These are phyloP conservation scores for Phaeophleospora eucalypticola DNA, from an alignment of 2,329 filamentous ascomycete genomes.

Conservation along the genomic window DNA sequence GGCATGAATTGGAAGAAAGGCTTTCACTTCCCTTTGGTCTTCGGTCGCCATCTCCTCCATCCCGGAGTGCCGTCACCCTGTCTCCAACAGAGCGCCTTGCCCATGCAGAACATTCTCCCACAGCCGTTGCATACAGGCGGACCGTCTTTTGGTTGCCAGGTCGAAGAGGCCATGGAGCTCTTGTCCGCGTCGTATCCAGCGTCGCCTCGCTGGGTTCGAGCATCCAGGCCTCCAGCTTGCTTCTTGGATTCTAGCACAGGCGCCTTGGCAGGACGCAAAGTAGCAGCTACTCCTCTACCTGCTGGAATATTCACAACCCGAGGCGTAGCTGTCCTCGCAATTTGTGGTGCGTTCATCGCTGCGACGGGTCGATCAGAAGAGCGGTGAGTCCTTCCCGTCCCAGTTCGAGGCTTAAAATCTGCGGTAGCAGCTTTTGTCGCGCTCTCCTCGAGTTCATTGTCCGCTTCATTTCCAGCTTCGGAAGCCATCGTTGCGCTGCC, in stretches of 20 bases:
- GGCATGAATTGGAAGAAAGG: no score
- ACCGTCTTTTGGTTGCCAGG: not conserved
- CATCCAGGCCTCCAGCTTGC: not conserved
- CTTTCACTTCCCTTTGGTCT: not conserved
- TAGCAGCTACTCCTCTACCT: not conserved
- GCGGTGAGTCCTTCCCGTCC: not conserved
- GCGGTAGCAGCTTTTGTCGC: not conserved
- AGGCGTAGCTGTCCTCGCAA: not conserved
- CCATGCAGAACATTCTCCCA: not conserved
- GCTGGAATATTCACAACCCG: not conserved
- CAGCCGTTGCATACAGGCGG: constrained; percentile 1
- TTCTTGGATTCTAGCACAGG: no score
- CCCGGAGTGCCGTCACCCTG: not conserved
- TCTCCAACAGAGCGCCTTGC: not conserved
- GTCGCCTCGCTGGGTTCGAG: no score
- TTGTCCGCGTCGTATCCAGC: not conserved
- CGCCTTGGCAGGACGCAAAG: not conserved
- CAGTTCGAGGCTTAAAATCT: not conserved
- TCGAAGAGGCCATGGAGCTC: not conserved
- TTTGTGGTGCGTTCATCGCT: not conserved
- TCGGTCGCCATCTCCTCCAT: not conserved
- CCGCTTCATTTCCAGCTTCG: not conserved
- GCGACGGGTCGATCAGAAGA: not conserved
- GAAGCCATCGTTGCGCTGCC: no score
- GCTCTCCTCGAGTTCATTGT: not conserved